These are phyloP conservation scores for Curvularia eragrostidis DNA, from an alignment of 2,329 filamentous ascomycete species.

Conservation along the genomic window DNA sequence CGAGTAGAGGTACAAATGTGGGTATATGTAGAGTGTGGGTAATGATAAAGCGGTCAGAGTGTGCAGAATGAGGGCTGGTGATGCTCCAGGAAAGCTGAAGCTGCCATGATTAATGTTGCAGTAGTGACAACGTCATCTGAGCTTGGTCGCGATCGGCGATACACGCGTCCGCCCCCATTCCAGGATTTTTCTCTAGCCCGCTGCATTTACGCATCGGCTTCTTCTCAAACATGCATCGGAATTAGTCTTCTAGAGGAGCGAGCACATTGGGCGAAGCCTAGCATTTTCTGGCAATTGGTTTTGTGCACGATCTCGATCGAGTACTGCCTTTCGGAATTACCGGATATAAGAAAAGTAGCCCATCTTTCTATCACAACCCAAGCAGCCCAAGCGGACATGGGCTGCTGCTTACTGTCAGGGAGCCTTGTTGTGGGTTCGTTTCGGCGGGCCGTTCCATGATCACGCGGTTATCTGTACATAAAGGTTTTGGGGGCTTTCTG, in stretches of 20 bases:
- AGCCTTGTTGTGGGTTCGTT: neutral
- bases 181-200: constrained; percentile 1
- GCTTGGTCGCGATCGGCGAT: constrained; percentile 11
- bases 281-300: neutral
- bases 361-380: neutral
- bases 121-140: constrained; percentile 15
- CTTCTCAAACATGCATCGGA: neutral
- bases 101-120: constrained; percentile 9
- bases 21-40: neutral
- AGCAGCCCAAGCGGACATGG: neutral
- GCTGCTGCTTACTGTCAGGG: neutral
- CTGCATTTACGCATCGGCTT: constrained; percentile 4
- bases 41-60: neutral
- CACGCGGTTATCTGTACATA: neutral
- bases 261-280: neutral
- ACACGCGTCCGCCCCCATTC: constrained; percentile 16
- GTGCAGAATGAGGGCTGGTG: constrained; percentile 5
- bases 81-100: constrained; percentile 17
- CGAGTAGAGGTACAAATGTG: neutral
- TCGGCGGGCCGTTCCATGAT: neutral
- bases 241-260: neutral
- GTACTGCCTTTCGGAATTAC: neutral
- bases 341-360: neutral
- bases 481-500: neutral
- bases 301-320: neutral